Conservation (phyloP, 306 rosid genomes). For the Aeschynomene evenia region DNA sequence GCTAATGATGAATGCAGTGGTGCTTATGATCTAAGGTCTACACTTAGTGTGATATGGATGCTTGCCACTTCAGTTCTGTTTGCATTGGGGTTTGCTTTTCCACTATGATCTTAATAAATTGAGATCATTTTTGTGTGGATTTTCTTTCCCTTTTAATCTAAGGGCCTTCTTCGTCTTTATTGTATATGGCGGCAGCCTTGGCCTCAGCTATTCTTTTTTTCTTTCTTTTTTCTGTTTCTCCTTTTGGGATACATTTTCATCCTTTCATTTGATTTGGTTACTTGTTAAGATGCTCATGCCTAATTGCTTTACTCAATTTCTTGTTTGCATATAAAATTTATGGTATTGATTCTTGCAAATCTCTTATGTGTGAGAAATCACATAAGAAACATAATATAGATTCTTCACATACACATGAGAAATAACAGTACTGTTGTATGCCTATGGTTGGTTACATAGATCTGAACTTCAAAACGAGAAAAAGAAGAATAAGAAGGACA, state of each 20-base stretch:
- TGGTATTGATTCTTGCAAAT: constrained; percentile 29
- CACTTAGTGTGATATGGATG: constrained; percentile 38
- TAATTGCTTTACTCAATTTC: constrained; percentile 7
- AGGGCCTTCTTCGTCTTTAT: constrained; percentile 18
- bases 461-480: constrained; percentile 69
- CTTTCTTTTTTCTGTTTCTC: constrained; percentile 1
- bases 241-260: neutral
- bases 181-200: constrained; percentile 35
- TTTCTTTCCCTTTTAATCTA: constrained; percentile 29
- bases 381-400: neutral
- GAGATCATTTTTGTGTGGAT: constrained; percentile 10
- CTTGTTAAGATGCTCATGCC: constrained; percentile 29
- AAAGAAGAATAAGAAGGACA: constrained; percentile 60
- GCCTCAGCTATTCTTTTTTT: constrained; percentile 37
- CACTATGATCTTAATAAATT: constrained; percentile 47
- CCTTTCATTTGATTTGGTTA: constrained; percentile 17
- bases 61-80: constrained; percentile 45
- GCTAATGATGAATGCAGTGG: constrained; percentile 71
- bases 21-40: constrained; percentile 46
- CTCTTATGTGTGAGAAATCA: neutral
- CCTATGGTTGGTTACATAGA: no score
- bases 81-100: constrained; percentile 41
- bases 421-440: constrained; percentile 3
- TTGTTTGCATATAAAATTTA: constrained; percentile 23
- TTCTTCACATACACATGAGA: neutral